Evolutionary conservation across 495 filamentous ascomycete species (phyloP).

Genomic region (Penicillium cosmopolitanum): DNA sequence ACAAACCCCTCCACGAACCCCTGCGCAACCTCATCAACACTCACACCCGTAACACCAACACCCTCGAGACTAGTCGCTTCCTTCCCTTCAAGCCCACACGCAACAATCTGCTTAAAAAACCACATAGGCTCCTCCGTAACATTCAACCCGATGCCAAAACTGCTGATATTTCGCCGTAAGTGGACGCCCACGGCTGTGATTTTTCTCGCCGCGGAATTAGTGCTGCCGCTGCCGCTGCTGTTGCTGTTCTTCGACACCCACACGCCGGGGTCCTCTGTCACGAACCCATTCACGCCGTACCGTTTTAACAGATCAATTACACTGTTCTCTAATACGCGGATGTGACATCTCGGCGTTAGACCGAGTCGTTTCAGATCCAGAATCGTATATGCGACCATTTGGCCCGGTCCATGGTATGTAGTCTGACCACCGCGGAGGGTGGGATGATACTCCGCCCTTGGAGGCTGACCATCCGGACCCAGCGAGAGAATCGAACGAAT

Average conservation of each 20-base stretch:
- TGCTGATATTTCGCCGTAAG: slow-evolving; percentile 79
- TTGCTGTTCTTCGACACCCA: slow-evolving; percentile 59
- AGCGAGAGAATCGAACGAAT: slow-evolving; percentile 37
- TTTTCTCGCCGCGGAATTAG: slow-evolving; percentile 56
- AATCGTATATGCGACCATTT: slow-evolving; percentile 87
- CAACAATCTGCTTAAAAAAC: slow-evolving; percentile 75
- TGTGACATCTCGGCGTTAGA: slow-evolving; percentile 65
- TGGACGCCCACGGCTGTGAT: slow-evolving; percentile 91
- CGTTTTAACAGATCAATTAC: slow-evolving; percentile 64
- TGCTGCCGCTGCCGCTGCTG: background rate
- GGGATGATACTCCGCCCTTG: slow-evolving; percentile 62
- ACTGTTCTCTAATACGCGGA: slow-evolving; percentile 73
- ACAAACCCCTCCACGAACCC: slow-evolving; percentile 48
- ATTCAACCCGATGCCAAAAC: slow-evolving; percentile 86
- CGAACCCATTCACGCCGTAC: slow-evolving; percentile 59
- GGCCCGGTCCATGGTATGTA: slow-evolving; percentile 94
- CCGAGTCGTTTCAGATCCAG: slow-evolving; percentile 68
- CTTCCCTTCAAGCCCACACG: slow-evolving; percentile 83
- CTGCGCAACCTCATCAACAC: slow-evolving; percentile 38
- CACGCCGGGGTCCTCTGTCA: slow-evolving; percentile 81
- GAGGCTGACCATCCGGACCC: slow-evolving; percentile 31
- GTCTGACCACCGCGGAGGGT: slow-evolving; percentile 86
- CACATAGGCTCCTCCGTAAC: slow-evolving; percentile 67
- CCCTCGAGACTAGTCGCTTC: slow-evolving; percentile 69
- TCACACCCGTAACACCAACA: slow-evolving; percentile 34